These are phyloP conservation scores for Cylindrodendrum hubeiense DNA, from an alignment of 2,329 filamentous ascomycete genomes.

Conservation along the genomic window DNA sequence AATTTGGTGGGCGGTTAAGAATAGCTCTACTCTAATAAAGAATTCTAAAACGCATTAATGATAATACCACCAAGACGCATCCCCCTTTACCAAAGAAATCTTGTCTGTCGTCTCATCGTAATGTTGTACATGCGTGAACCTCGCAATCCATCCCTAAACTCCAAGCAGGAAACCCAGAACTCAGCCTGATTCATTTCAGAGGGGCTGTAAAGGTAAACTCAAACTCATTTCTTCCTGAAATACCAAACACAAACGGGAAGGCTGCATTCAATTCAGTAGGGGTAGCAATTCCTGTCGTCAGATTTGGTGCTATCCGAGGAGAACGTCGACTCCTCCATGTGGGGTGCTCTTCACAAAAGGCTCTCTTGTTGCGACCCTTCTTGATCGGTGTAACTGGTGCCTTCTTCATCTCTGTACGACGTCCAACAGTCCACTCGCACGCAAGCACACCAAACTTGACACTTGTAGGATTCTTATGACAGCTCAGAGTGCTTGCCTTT, in stretches of 20 bases:
- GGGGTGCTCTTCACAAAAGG: conserved; percentile 39
- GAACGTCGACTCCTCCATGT: conserved; percentile 33
- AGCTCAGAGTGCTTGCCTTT: conserved; percentile 48
- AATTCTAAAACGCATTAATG: conserved; percentile 29
- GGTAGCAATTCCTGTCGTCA: neutral
- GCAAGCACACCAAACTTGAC: conserved; percentile 58
- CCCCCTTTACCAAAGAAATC: conserved; percentile 10
- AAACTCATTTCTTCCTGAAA: conserved; percentile 31
- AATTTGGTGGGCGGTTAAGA: conserved; percentile 6
- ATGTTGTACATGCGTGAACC: conserved; percentile 16
- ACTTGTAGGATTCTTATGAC: conserved; percentile 48
- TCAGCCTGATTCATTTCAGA: conserved; percentile 6
- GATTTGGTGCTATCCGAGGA: conserved; percentile 11
- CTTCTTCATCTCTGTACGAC: conserved; percentile 29
- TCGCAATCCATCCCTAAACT: conserved; percentile 23
- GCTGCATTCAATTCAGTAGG: conserved; percentile 13
- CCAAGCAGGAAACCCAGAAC: conserved; percentile 17
- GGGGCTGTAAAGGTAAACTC: conserved; percentile 43
- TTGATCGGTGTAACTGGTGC: conserved; percentile 28
- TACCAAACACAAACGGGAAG: conserved; percentile 43
- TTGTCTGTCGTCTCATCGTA: conserved; percentile 15
- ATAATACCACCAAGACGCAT: neutral
- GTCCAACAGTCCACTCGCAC: conserved; percentile 54
- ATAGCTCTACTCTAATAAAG: conserved; percentile 36
- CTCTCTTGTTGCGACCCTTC: conserved; percentile 45